phyloP scores from a whole-genome alignment of 441 rosid genomes.

The Croton laevigatus region DNA sequence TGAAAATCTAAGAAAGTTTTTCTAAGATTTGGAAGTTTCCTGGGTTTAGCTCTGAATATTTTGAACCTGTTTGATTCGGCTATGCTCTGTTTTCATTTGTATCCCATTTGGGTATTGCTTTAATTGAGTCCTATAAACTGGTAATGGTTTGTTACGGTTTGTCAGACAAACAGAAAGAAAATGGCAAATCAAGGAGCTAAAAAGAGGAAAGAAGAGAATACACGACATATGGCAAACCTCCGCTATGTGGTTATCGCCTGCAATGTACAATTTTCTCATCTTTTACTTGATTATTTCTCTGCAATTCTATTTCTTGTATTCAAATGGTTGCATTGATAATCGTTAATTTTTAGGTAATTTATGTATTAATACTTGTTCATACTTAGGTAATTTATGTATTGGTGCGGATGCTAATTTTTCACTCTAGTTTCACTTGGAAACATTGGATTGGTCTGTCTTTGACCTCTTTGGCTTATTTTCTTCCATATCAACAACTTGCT shows the following conservation, averaged over 20 bases:
- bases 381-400: conserved; percentile 55
- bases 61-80: too few species aligned
- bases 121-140: not conserved
- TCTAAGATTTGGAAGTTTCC: too few species aligned
- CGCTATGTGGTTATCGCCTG: conserved; percentile 61
- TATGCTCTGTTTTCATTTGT: too few species aligned
- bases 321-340: not conserved
- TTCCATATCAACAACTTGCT: conserved; percentile 79
- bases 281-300: too few species aligned
- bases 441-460: conserved; percentile 69
- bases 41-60: too few species aligned
- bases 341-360: not conserved
- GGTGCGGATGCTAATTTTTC: conserved; percentile 60
- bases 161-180: not conserved
- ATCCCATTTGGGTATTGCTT: too few species aligned
- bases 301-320: not conserved
- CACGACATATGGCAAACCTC: conserved; percentile 69
- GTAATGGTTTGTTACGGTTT: not conserved
- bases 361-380: conserved; percentile 7
- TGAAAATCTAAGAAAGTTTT: too few species aligned
- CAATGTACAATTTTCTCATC: conserved; percentile 45
- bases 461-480: conserved; percentile 53
- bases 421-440: conserved; percentile 76
- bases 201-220: conserved; percentile 83
- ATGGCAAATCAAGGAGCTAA: conserved; percentile 95